A percentile compares a stretch with the other conserved stretches of the same genome.
Conservation (phyloP, 73 alveolate genomes). For the Paraurostyla sp. region DNA sequence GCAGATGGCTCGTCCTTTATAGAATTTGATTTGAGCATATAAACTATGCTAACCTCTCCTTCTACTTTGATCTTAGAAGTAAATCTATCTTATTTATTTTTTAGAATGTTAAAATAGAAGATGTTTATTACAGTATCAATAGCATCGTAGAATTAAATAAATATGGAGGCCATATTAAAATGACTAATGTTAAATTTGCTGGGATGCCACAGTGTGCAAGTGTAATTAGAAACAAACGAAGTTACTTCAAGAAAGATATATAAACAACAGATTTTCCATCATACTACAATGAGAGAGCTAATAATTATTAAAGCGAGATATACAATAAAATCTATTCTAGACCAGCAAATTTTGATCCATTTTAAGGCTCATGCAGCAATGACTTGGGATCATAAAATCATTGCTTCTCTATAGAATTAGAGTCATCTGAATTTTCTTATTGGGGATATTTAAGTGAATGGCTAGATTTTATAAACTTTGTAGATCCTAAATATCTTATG, state of each 20-base stretch:
- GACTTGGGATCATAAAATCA: background rate
- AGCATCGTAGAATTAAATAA: slow-evolving; percentile 22
- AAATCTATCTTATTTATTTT: background rate
- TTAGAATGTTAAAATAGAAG: background rate
- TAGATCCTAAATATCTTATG: background rate
- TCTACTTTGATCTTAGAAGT: background rate
- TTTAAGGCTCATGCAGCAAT: background rate
- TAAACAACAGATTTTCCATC: background rate
- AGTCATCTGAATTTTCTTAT: background rate
- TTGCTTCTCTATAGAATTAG: background rate
- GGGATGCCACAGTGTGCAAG: background rate
- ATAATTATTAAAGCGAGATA: background rate
- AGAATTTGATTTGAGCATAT: background rate
- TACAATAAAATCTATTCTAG: background rate
- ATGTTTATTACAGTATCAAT: slow-evolving; percentile 1
- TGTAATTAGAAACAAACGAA: slow-evolving; percentile 6
- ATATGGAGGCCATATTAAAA: slow-evolving; percentile 1
- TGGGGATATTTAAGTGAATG: background rate
- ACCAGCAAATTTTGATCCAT: background rate
- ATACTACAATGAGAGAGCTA: background rate
- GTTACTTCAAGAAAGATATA: background rate
- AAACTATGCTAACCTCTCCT: background rate
- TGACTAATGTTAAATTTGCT: background rate
- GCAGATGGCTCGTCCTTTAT: background rate
- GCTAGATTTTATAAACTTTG: background rate